Evolutionary conservation across 768 basidiomycete species (phyloP), one percentile per base, ranked within the genome.

Genomic region (Rhizopogon vinicolor): DNA sequence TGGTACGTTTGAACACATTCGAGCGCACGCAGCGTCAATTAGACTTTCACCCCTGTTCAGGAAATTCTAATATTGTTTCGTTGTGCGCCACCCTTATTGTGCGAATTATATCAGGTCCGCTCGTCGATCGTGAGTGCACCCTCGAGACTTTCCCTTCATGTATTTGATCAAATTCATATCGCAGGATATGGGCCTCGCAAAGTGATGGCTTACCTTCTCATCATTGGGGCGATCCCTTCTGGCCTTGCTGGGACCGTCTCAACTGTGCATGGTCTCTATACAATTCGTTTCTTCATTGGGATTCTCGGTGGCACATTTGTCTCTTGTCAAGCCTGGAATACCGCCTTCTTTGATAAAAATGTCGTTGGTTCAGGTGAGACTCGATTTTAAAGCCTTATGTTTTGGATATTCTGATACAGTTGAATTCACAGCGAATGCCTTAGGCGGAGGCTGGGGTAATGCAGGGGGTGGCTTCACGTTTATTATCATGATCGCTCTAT

Each of bases 301-400:
- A 79, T 85, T 44, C 72, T 84, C 2, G 84, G 84, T 7, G 84
- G 70, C 0, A 80, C 82, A 1, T 85, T 86, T 55, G 81, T 86
- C 1, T 76, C 83, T 4, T 83, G 82, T 57, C 78, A 83, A 52
- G 77, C 78, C 3, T 83, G 84, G 81, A 82, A 83, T 8, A 82
- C 84, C 0, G 69, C 68, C 3, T 84, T 85, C 67, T 86, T 81
- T 63, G 81, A 84, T 64, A 83, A 77, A 44, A 65, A 66, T 44
- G 63, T 74, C 35, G 77, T 78, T 16, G 77, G 77, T 4, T 67
- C 66, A 1, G 68, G 68, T 69, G 35, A 58, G 44, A 46, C 5
- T 4, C 16, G 3, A 7, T 8, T 25, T 37, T 13, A 12, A 19
- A 46, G 6, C 8, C 14, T 10, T 14, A 35, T 5, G 5, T 16